Evolutionary conservation across 1,284 basidiomycete species (phyloP).

Genomic region (Cutaneotrichosporon mucoides): DNA sequence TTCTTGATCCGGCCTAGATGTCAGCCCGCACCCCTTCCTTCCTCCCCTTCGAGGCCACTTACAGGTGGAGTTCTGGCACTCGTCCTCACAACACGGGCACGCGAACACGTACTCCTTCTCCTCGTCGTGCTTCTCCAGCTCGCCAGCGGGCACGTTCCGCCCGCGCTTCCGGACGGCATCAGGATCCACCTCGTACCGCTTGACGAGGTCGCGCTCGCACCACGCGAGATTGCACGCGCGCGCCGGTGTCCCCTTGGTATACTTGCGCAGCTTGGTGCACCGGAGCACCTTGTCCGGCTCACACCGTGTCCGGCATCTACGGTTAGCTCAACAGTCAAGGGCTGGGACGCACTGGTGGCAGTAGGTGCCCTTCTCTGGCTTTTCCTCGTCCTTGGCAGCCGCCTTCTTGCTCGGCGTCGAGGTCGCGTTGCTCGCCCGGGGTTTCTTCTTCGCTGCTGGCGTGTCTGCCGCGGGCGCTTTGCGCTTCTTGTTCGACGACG

Average conservation of each 20-base stretch:
- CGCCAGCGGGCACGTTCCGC: constrained; percentile 1
- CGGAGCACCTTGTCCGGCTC: constrained; percentile 24
- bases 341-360: constrained; percentile 29
- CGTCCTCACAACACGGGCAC: constrained; percentile 33
- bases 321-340: not conserved
- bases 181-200: constrained; percentile 24
- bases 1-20: constrained; percentile 30
- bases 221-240: constrained; percentile 32
- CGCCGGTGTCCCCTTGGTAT: constrained; percentile 12
- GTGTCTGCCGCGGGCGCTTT: constrained; percentile 1
- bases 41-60: constrained; percentile 9
- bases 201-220: constrained; percentile 30
- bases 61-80: constrained; percentile 34
- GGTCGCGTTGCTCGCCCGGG: not conserved
- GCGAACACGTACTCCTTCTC: constrained; percentile 18
- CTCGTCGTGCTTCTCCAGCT: constrained; percentile 13
- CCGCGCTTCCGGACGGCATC: constrained; percentile 8
- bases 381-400: constrained; percentile 1
- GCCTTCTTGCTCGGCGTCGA: not conserved
- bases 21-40: not conserved
- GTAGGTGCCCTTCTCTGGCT: constrained; percentile 23
- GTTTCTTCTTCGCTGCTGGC: constrained; percentile 7
- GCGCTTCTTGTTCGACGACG: constrained; percentile 1
- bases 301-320: constrained; percentile 14
- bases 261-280: constrained; percentile 29